These are phyloP conservation scores for Erythrobasidium hasegawianum DNA, from an alignment of 1,284 basidiomycete genomes.

Conservation along the genomic window DNA sequence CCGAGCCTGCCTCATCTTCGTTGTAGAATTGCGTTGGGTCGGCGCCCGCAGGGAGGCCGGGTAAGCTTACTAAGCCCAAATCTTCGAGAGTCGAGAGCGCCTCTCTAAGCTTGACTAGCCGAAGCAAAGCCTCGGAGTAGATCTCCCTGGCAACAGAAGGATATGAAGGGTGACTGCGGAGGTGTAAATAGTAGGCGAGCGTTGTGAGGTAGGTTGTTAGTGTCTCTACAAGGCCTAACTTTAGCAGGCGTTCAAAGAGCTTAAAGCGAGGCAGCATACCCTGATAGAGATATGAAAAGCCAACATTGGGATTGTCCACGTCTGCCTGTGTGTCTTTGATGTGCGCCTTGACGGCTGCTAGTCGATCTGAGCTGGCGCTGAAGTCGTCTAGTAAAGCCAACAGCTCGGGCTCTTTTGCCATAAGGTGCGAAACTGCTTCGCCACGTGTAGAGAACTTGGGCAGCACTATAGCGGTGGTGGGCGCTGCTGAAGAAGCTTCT, in stretches of 20 bases:
- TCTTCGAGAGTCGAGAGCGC: constrained; percentile 76
- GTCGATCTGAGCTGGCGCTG: constrained; percentile 17
- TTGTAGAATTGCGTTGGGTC: constrained; percentile 43
- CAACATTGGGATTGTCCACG: constrained; percentile 19
- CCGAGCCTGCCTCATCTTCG: constrained; percentile 52
- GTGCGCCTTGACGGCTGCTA: background rate
- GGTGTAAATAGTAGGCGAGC: constrained; percentile 87
- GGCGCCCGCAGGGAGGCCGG: constrained; percentile 38
- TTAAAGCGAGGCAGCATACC: background rate
- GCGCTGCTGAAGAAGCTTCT: background rate
- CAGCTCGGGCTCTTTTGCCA: constrained; percentile 41
- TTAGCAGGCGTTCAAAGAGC: no score
- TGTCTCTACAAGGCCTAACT: background rate
- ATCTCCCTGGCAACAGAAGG: constrained; percentile 56
- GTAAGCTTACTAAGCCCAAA: constrained; percentile 58
- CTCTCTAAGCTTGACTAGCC: constrained; percentile 80
- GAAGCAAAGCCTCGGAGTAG: constrained; percentile 69
- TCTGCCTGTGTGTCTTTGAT: background rate
- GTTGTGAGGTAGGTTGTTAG: constrained; percentile 69
- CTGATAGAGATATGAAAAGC: constrained; percentile 20
- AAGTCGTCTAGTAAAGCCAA: constrained; percentile 45
- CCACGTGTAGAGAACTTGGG: constrained; percentile 18
- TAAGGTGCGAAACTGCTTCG: constrained; percentile 42
- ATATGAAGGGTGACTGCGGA: constrained; percentile 67
- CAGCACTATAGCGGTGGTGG: background rate